Percentiles rank a stretch among this genome's conserved stretches.
Conservation (phyloP, 2,329 filamentous ascomycete species). For the Colletotrichum caudatum region DNA sequence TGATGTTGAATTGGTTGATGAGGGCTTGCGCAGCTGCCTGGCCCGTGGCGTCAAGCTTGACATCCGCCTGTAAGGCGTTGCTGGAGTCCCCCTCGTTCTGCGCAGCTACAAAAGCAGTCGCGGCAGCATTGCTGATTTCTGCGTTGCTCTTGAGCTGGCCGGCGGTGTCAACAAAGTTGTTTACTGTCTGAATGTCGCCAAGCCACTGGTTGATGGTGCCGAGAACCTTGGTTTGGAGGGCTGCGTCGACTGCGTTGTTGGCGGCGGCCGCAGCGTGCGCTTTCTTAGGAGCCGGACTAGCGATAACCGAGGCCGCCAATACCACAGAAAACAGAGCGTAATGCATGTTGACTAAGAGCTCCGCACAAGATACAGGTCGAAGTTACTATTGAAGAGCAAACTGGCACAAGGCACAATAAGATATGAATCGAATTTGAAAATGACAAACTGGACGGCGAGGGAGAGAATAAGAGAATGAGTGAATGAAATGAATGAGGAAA, state of each 20-base stretch:
- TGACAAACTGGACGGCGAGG: background rate
- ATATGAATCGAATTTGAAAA: background rate
- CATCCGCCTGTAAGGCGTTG: background rate
- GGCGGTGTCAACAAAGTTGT: constrained; percentile 1
- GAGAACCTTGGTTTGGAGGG: background rate
- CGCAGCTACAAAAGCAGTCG: background rate
- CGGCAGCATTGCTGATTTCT: background rate
- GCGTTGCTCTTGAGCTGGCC: background rate
- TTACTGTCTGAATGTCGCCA: background rate
- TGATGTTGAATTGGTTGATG: background rate
- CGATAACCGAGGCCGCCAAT: background rate
- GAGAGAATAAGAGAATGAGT: background rate
- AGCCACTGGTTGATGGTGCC: background rate
- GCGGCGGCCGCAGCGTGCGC: background rate
- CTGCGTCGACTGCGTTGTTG: background rate
- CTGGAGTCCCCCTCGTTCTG: constrained; percentile 1
- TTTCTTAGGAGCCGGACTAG: background rate
- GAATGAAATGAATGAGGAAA: background rate
- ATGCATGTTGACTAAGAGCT: background rate
- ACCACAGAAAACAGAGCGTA: background rate
- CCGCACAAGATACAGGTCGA: background rate
- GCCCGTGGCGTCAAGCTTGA: background rate
- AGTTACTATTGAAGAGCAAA: background rate
- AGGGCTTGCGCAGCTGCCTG: background rate
- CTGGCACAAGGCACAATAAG: background rate